These are phyloP conservation scores for Penicillium nordicum DNA, from an alignment of 2,329 filamentous ascomycete genomes.

Conservation along the genomic window DNA sequence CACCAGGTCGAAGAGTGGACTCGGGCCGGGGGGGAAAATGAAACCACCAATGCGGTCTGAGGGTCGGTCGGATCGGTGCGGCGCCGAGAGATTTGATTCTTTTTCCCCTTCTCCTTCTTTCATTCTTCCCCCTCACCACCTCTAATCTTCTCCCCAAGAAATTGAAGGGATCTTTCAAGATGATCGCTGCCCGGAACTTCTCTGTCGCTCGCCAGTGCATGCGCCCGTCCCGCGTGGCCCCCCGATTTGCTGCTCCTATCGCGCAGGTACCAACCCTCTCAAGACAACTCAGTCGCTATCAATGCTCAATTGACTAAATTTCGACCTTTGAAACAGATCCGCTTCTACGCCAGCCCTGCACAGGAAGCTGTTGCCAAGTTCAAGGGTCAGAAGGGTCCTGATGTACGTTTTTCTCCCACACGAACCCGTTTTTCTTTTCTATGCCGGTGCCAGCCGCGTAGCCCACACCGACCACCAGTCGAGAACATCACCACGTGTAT, in stretches of 20 bases:
- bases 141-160: conserved; percentile 13
- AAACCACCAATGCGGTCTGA: conserved; percentile 27
- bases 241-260: conserved; percentile 48
- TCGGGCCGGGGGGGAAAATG: conserved; percentile 19
- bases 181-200: conserved; percentile 79
- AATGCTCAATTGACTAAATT: conserved; percentile 21
- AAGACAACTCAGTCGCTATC: conserved; percentile 8
- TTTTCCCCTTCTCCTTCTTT: conserved; percentile 16
- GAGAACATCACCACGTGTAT: neutral
- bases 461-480: conserved; percentile 1
- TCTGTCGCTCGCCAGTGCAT: conserved; percentile 75
- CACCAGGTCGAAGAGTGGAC: conserved; percentile 15
- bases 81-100: conserved; percentile 27
- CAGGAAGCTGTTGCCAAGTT: conserved; percentile 83
- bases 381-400: conserved; percentile 80
- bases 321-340: conserved; percentile 42
- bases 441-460: conserved; percentile 28
- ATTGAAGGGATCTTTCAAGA: conserved; percentile 50
- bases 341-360: conserved; percentile 57
- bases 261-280: conserved; percentile 53
- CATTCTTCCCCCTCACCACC: conserved; percentile 20
- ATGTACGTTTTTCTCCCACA: conserved; percentile 59
- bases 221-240: conserved; percentile 56
- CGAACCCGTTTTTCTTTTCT: conserved; percentile 20
- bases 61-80: conserved; percentile 23